phyloP scores from a whole-genome alignment of 2,329 filamentous ascomycete genomes.

The Xylariaceae sp. region DNA sequence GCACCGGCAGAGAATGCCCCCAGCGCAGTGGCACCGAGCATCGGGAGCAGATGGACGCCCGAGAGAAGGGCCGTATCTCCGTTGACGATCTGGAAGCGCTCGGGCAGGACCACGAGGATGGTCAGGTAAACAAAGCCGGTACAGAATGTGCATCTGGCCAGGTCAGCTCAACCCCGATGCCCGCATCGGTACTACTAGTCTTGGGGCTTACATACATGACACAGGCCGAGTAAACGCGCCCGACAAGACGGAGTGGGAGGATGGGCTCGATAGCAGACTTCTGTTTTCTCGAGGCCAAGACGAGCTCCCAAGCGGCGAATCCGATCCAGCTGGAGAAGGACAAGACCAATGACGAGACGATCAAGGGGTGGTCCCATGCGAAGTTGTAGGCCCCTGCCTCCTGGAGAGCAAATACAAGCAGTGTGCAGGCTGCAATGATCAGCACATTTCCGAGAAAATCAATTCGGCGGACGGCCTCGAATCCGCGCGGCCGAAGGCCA shows the following conservation, averaged over 20 bases:
- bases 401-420: constrained; percentile 52
- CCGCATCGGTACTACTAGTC: neutral
- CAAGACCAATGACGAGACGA: constrained; percentile 43
- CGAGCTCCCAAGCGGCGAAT: constrained; percentile 48
- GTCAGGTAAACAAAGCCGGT: constrained; percentile 54
- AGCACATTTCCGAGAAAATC: constrained; percentile 49
- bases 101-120: constrained; percentile 53
- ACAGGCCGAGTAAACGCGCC: constrained; percentile 46
- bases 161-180: constrained; percentile 5
- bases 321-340: constrained; percentile 43
- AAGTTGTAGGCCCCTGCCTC: constrained; percentile 49
- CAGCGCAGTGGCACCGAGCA: constrained; percentile 51
- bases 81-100: constrained; percentile 56
- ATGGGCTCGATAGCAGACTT: constrained; percentile 44
- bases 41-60: constrained; percentile 52
- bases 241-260: constrained; percentile 44
- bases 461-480: constrained; percentile 41
- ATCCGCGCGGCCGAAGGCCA: constrained; percentile 32
- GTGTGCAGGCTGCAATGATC: constrained; percentile 46
- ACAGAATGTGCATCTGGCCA: constrained; percentile 46
- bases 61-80: constrained; percentile 47
- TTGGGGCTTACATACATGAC: constrained; percentile 39
- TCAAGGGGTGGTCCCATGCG: constrained; percentile 46
- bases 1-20: constrained; percentile 52
- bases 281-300: constrained; percentile 33